Conservation (phyloP, 192 early-diverging fungal species). For the Kickxella alabastrina region DNA sequence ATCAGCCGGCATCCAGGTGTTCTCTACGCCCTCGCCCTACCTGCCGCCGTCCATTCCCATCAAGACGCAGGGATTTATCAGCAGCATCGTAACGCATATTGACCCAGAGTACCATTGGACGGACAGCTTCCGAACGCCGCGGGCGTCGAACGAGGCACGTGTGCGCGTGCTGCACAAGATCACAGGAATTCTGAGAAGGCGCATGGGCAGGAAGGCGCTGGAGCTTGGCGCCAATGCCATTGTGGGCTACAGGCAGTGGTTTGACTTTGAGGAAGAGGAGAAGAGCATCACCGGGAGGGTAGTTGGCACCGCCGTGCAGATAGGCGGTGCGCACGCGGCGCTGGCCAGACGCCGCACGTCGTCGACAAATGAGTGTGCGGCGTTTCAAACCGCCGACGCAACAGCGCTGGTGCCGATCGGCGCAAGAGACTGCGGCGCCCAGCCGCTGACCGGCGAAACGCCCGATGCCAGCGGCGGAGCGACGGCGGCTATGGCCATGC, state of each 20-base stretch:
- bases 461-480: not conserved
- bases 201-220: constrained; percentile 70
- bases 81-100: constrained; percentile 60
- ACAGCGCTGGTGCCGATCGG: not conserved
- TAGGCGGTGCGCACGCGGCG: constrained; percentile 27
- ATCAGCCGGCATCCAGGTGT: constrained; percentile 63
- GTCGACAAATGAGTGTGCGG: constrained; percentile 4
- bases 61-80: constrained; percentile 70
- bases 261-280: constrained; percentile 72
- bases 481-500: not conserved
- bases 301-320: constrained; percentile 69
- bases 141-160: constrained; percentile 74
- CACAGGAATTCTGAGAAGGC: constrained; percentile 61
- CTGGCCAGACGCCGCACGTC: constrained; percentile 12
- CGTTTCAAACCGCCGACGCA: not conserved
- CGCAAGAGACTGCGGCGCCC: not conserved
- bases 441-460: not conserved
- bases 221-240: constrained; percentile 74
- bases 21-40: constrained; percentile 51
- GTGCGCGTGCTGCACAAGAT: constrained; percentile 66
- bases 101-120: constrained; percentile 84
- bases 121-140: constrained; percentile 74
- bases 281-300: constrained; percentile 68
- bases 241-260: constrained; percentile 68
- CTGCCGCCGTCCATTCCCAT: constrained; percentile 44